Evolutionary conservation across 345 rosid genomes (phyloP), one percentile per base, ranked within the genome.

Genomic region (Brassica incana): DNA sequence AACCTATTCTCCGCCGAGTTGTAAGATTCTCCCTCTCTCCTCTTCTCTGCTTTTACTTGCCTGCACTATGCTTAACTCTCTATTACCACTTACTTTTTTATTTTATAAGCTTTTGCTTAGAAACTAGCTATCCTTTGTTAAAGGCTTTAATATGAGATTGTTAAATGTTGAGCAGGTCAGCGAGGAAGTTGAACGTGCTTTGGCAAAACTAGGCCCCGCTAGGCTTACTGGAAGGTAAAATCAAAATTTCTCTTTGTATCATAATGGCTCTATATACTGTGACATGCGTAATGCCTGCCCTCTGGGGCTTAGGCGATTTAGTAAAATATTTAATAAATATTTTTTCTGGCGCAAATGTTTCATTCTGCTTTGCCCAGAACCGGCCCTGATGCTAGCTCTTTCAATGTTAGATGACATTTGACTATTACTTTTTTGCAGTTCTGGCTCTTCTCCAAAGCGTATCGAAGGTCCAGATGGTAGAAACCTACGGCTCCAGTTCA

Each of bases 181-280:
- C 16, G 99, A 95, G 83, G 99, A 95, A 81, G 97, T 95, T 48
- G 99, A 95, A 81, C 97, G 98, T 72, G 99, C 98, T 83, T 88
- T 95, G 74, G 93, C 99, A 10, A 95, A 90, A 85, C 18, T 93
- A 77, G 98, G 91, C 43, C 96, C 97, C 79, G 85, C 98, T 74
- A 89, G 98, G 86, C 85, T 93, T 78, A 88, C 74, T 84, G 94
- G 96, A 86, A 86, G 93, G 99, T 91, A 68, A 18, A 48, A 3
- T 65, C 64, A 1, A 38, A 71, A 16, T 1, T 40, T 29, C 25
- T 54, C 56, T 11, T 7, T 64, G 8, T 82, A 32, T 48, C 23
- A 1, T 59, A 35, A 16, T 72, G 65, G 65, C 61, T 62, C 32
- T 29, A 11, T 70, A 8, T 62, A 35, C 38, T 60, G 30, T 69